These are phyloP conservation scores for Phytopythium oedochilum DNA, from an alignment of 352 stramenopile species.

Conservation along the genomic window DNA sequence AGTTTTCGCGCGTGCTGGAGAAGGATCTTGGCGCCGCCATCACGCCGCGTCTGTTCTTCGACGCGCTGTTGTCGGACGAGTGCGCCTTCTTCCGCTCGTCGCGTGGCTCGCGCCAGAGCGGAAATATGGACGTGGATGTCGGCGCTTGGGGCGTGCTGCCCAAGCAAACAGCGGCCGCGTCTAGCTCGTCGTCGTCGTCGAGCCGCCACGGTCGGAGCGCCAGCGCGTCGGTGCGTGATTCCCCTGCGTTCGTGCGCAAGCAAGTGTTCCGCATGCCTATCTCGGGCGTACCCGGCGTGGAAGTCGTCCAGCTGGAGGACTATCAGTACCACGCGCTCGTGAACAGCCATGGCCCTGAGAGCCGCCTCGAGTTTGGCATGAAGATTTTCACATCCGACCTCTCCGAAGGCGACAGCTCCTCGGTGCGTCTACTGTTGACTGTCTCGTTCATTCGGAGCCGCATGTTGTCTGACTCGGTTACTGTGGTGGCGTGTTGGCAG, in stretches of 20 bases:
- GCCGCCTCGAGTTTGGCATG: constrained; percentile 61
- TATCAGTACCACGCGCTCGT: constrained; percentile 59
- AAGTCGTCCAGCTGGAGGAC: constrained; percentile 44
- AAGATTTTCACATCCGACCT: constrained; percentile 50
- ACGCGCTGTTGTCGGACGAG: constrained; percentile 49
- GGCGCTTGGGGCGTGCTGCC: constrained; percentile 32
- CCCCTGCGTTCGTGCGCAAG: constrained; percentile 35
- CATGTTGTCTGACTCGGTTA: background rate
- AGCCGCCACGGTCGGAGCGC: background rate
- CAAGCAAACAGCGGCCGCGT: background rate
- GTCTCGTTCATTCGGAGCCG: too few species aligned
- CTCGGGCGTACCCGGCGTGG: constrained; percentile 33
- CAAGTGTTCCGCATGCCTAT: constrained; percentile 58
- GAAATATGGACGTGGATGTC: constrained; percentile 62
- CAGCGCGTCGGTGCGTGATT: background rate
- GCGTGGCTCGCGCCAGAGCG: constrained; percentile 18
- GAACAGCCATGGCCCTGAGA: background rate
- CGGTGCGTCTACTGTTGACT: constrained; percentile 38
- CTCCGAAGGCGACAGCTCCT: constrained; percentile 49
- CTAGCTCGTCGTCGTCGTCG: background rate
- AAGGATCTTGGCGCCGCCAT: constrained; percentile 36
- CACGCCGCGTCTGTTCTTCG: constrained; percentile 46
- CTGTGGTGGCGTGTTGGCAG: constrained; percentile 8
- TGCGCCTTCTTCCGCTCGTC: constrained; percentile 41
- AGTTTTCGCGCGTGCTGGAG: constrained; percentile 44